Percentiles rank a stretch among this genome's conserved stretches.
phyloP scores from a whole-genome alignment of 768 basidiomycete genomes.

The Panus rudis region DNA sequence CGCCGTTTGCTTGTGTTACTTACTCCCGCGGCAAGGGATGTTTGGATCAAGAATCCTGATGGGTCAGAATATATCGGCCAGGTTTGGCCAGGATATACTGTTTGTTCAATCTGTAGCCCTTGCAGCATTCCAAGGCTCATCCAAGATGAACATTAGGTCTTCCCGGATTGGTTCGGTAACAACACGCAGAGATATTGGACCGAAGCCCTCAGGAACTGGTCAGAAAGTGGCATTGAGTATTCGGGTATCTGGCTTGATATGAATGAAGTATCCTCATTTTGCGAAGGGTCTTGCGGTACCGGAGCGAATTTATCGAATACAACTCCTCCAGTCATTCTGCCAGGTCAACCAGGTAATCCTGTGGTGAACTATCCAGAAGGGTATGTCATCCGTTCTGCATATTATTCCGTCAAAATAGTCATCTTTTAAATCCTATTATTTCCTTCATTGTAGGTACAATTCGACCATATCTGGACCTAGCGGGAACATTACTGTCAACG shows the following conservation, averaged over 20 bases:
- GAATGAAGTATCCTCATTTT: slow-evolving; percentile 65
- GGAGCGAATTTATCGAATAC: slow-evolving; percentile 50
- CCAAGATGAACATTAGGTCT: slow-evolving; percentile 38
- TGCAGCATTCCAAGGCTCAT: too few relatives aligned
- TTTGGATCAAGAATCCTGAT: slow-evolving; percentile 72
- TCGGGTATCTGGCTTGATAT: slow-evolving; percentile 66
- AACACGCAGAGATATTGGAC: slow-evolving; percentile 55
- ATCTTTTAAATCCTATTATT: too few relatives aligned
- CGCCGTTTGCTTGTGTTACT: neutral
- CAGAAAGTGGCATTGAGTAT: slow-evolving; percentile 43
- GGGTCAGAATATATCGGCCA: slow-evolving; percentile 65
- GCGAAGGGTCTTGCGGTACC: slow-evolving; percentile 55
- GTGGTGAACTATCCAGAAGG: slow-evolving; percentile 65
- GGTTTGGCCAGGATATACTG: slow-evolving; percentile 76
- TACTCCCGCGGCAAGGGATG: slow-evolving; percentile 34
- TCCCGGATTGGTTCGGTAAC: slow-evolving; percentile 55
- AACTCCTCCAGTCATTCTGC: slow-evolving; percentile 46
- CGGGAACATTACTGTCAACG: slow-evolving; percentile 71
- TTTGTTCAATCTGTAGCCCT: slow-evolving; percentile 23
- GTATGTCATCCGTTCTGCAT: too few relatives aligned
- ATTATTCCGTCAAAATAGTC: too few relatives aligned
- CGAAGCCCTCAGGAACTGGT: slow-evolving; percentile 53
- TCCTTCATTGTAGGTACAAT: slow-evolving; percentile 55
- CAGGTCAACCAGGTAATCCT: slow-evolving; percentile 46
- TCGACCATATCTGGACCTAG: slow-evolving; percentile 54